Evolutionary conservation across 331 rosid species (phyloP).

Genomic region (Rosa hybrid): DNA sequence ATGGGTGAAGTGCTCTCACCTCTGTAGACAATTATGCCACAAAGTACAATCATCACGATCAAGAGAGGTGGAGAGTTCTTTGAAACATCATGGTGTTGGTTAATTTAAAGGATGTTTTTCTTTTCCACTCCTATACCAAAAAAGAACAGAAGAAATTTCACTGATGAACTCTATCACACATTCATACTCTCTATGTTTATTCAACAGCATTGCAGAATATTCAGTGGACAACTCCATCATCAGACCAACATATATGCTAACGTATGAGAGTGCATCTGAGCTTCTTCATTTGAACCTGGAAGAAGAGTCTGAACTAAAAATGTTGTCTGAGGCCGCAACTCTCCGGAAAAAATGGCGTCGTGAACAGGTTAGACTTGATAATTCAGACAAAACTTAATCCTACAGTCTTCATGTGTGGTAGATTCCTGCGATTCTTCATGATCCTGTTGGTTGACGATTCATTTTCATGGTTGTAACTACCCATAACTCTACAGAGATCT

Average conservation of each 20-base stretch:
- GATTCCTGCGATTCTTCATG: neutral
- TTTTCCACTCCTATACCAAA: neutral
- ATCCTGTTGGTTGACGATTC: neutral
- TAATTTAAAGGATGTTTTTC: neutral
- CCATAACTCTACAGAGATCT: conserved; percentile 10
- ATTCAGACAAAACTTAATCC: neutral
- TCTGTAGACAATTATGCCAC: neutral
- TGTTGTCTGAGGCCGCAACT: conserved; percentile 89
- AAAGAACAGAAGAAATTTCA: neutral
- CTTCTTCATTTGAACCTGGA: conserved; percentile 80
- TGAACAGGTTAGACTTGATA: conserved; percentile 66
- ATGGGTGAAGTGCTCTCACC: neutral
- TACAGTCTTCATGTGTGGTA: conserved; percentile 2
- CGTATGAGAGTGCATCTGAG: conserved; percentile 95
- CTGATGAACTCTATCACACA: conserved; percentile 17
- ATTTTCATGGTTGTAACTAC: neutral
- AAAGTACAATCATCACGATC: neutral
- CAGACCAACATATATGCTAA: conserved; percentile 94
- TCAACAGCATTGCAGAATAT: conserved; percentile 85
- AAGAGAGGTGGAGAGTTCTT: neutral
- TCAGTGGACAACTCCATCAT: conserved; percentile 80
- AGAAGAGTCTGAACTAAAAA: conserved; percentile 83
- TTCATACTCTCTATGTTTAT: conserved; percentile 21
- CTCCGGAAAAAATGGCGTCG: conserved; percentile 78
- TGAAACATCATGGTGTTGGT: neutral